Conservation (phyloP, 2,329 filamentous ascomycete species). For the Botrytis sinoallii region DNA sequence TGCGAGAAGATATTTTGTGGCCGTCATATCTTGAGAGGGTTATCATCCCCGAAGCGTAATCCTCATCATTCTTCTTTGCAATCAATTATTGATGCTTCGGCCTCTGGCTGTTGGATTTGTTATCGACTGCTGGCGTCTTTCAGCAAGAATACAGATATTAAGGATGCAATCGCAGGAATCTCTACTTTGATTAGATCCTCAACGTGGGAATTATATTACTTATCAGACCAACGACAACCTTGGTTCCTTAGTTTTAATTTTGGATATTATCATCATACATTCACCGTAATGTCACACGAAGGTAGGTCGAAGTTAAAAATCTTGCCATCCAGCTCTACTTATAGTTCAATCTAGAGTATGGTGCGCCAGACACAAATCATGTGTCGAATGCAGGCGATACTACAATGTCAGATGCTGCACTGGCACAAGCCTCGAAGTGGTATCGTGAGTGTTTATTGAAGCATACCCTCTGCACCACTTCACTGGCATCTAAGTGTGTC, state of each 20-base stretch:
- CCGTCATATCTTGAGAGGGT: fast-evolving
- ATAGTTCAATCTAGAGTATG: neutral
- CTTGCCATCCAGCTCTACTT: neutral
- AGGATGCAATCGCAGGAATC: neutral
- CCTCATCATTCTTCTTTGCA: constrained; percentile 5
- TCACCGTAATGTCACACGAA: neutral
- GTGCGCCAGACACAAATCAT: neutral
- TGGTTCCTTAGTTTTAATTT: fast-evolving
- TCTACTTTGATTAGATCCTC: neutral
- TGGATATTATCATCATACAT: fast-evolving
- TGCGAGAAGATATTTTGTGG: neutral
- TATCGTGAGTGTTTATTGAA: neutral
- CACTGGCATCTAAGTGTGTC: neutral
- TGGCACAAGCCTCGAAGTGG: neutral
- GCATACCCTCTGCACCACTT: neutral
- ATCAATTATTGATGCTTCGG: neutral
- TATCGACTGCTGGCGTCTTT: neutral
- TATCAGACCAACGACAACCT: too few species aligned
- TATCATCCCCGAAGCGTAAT: too few species aligned
- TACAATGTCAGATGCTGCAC: neutral
- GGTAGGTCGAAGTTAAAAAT: neutral
- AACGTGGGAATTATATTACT: fast-evolving
- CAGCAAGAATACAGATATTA: fast-evolving
- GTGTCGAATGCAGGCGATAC: neutral
- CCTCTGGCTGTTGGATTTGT: constrained; percentile 5